Percentiles rank a stretch among this genome's conserved stretches.
phyloP scores from a whole-genome alignment of 73 alveolate genomes.

The Diophrys sp. region DNA sequence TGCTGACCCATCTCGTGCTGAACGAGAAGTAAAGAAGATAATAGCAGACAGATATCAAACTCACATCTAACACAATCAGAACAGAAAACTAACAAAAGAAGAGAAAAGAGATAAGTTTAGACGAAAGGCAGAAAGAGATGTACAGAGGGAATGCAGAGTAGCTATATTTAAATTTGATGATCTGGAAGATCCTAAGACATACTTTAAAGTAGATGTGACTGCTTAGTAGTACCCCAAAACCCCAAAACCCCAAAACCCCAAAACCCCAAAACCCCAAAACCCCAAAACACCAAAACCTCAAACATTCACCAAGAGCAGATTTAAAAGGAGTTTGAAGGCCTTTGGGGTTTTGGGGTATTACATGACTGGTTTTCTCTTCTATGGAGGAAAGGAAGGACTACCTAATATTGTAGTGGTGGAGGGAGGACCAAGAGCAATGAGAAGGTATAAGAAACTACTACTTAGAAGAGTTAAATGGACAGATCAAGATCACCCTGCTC shows the following conservation, averaged over 20 bases:
- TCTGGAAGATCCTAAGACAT: slow-evolving; percentile 42
- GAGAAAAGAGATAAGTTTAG: slow-evolving; percentile 78
- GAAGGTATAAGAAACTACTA: slow-evolving; percentile 74
- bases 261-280: too few relatives aligned
- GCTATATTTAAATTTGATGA: slow-evolving; percentile 74
- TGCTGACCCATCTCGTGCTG: slow-evolving; percentile 83
- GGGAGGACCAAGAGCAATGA: slow-evolving; percentile 91
- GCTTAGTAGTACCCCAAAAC: slow-evolving; percentile 81
- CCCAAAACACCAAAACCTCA: too few relatives aligned
- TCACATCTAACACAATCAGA: slow-evolving; percentile 74
- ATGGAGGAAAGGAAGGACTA: slow-evolving; percentile 52
- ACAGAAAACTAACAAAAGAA: slow-evolving; percentile 76
- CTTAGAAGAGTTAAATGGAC: slow-evolving; percentile 85
- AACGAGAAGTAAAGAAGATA: slow-evolving; percentile 66
- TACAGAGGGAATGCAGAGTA: slow-evolving; percentile 68
- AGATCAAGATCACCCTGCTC: too few relatives aligned
- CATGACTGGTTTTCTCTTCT: slow-evolving; percentile 71
- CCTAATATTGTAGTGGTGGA: slow-evolving; percentile 80
- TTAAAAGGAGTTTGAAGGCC: too few relatives aligned
- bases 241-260: too few relatives aligned
- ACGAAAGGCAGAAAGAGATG: slow-evolving; percentile 76
- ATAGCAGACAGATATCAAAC: slow-evolving; percentile 65
- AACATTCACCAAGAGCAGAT: too few relatives aligned
- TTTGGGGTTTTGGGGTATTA: too few relatives aligned
- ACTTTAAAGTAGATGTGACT: slow-evolving; percentile 79